A percentile compares a stretch with the other conserved stretches of the same genome.
Evolutionary conservation across 2,329 filamentous ascomycete genomes (phyloP).

Genomic region (Colletotrichum lini): DNA sequence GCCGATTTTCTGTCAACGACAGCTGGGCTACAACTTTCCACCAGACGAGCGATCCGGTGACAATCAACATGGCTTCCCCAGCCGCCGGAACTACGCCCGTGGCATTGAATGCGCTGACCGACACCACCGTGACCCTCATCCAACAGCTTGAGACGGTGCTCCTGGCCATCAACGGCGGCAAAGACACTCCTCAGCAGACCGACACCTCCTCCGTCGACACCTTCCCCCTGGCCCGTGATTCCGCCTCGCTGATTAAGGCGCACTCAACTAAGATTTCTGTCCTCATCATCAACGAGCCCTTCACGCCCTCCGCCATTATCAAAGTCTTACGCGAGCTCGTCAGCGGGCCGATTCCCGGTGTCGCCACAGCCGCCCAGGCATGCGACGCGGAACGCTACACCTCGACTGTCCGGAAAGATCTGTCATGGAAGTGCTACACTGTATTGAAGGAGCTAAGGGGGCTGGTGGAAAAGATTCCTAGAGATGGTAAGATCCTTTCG

Average conservation of each 20-base stretch:
- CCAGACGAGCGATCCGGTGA: background rate
- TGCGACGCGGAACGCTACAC: conserved; percentile 76
- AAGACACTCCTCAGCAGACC: conserved; percentile 38
- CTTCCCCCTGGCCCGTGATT: conserved; percentile 79
- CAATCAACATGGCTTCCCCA: conserved; percentile 22
- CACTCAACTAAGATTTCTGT: conserved; percentile 91
- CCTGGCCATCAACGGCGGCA: conserved; percentile 54
- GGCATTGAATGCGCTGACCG: conserved; percentile 56
- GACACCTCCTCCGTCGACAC: conserved; percentile 62
- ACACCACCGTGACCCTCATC: conserved; percentile 56
- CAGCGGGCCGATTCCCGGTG: conserved; percentile 79
- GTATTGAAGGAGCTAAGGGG: conserved; percentile 74
- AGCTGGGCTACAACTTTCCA: background rate
- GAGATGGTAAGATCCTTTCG: conserved; percentile 68
- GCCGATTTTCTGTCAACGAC: background rate
- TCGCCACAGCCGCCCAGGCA: conserved; percentile 79
- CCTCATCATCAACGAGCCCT: conserved; percentile 87
- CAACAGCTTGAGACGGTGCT: conserved; percentile 60
- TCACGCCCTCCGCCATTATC: conserved; percentile 82
- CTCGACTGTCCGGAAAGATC: conserved; percentile 72
- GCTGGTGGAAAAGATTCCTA: conserved; percentile 73
- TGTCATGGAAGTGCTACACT: conserved; percentile 70
- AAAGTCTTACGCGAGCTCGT: conserved; percentile 81
- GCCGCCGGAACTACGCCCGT: conserved; percentile 50
- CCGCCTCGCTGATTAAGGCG: conserved; percentile 81